Conservation (phyloP, 352 stramenopile genomes). For the Pythium phragmitis region DNA sequence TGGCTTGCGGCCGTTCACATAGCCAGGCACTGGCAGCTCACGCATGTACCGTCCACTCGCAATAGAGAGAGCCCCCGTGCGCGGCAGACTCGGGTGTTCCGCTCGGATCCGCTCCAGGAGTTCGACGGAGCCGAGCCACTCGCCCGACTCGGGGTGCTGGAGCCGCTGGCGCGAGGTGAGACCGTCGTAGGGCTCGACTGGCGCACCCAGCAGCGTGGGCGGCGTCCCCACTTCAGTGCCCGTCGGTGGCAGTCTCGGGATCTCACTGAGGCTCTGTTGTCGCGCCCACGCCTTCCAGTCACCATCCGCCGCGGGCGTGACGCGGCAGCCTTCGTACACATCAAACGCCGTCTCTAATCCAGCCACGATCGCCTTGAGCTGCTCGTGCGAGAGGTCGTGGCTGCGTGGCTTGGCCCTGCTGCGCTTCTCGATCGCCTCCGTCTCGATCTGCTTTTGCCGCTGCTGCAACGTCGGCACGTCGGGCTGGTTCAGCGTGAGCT, state of each 20-base stretch:
- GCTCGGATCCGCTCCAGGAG: slow-evolving; percentile 47
- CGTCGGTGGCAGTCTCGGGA: slow-evolving; percentile 59
- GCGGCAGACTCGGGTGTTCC: slow-evolving; percentile 61
- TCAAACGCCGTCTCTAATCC: slow-evolving; percentile 72
- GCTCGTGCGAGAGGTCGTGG: slow-evolving; percentile 51
- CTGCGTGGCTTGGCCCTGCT: slow-evolving; percentile 77
- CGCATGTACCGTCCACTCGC: slow-evolving; percentile 77
- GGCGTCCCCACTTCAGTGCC: slow-evolving; percentile 55
- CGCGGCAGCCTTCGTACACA: slow-evolving; percentile 60
- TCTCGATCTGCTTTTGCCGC: slow-evolving; percentile 71
- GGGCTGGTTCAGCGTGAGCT: slow-evolving; percentile 55
- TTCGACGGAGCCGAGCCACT: slow-evolving; percentile 73
- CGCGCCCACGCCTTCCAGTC: slow-evolving; percentile 58
- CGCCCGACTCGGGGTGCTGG: slow-evolving; percentile 43
- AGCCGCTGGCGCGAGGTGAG: slow-evolving; percentile 42
- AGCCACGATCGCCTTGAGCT: slow-evolving; percentile 65
- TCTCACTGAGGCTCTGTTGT: slow-evolving; percentile 53
- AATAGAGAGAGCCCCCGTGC: slow-evolving; percentile 56
- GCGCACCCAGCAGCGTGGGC: slow-evolving; percentile 50
- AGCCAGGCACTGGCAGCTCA: slow-evolving; percentile 55
- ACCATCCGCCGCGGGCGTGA: slow-evolving; percentile 60
- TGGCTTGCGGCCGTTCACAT: slow-evolving; percentile 26
- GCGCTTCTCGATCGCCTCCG: slow-evolving; percentile 60
- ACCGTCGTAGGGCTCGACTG: slow-evolving; percentile 43
- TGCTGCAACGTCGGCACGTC: slow-evolving; percentile 55